Conservation (phyloP, 768 basidiomycete species). For the Mycena filopes region DNA sequence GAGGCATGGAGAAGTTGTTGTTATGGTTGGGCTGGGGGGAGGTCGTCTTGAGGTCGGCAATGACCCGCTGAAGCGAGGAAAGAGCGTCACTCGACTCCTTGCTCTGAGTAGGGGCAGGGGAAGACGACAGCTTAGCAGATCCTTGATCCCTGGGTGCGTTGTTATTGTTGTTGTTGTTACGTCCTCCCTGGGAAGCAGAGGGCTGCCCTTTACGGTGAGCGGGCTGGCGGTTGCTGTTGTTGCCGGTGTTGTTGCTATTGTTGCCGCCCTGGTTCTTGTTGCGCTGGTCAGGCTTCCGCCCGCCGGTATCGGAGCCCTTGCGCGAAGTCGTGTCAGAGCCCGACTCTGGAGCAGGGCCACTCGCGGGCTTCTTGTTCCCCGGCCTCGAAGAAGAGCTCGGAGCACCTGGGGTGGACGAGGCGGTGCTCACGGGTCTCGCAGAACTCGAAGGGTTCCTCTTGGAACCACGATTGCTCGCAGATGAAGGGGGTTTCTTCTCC, state of each 20-base stretch:
- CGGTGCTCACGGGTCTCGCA: conserved; percentile 56
- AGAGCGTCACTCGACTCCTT: conserved; percentile 82
- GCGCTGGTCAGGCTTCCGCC: conserved; percentile 67
- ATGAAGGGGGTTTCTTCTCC: conserved; percentile 71
- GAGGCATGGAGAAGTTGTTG: conserved; percentile 55
- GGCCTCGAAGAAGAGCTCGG: conserved; percentile 72
- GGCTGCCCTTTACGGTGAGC: conserved; percentile 67
- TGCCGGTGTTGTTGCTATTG: conserved; percentile 61
- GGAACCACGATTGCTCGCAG: conserved; percentile 63
- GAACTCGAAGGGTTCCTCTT: conserved; percentile 70
- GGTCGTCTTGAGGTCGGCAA: conserved; percentile 91
- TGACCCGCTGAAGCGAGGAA: conserved; percentile 91
- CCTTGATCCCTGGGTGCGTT: conserved; percentile 50
- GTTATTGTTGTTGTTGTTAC: conserved; percentile 46
- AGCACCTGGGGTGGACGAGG: conserved; percentile 51
- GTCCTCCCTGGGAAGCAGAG: conserved; percentile 67
- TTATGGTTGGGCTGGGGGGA: conserved; percentile 61
- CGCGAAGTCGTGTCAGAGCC: conserved; percentile 77
- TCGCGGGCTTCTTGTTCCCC: conserved; percentile 70
- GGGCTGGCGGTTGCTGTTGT: conserved; percentile 56
- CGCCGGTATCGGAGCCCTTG: conserved; percentile 64
- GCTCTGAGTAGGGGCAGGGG: conserved; percentile 61
- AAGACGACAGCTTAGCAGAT: conserved; percentile 53
- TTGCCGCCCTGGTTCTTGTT: conserved; percentile 61
- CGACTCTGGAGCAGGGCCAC: conserved; percentile 62